Percentiles rank a stretch among this genome's conserved stretches.
These are phyloP conservation scores for Cyclospora cayetanensis DNA, from an alignment of 169 alveolate genomes.

Conservation along the genomic window DNA sequence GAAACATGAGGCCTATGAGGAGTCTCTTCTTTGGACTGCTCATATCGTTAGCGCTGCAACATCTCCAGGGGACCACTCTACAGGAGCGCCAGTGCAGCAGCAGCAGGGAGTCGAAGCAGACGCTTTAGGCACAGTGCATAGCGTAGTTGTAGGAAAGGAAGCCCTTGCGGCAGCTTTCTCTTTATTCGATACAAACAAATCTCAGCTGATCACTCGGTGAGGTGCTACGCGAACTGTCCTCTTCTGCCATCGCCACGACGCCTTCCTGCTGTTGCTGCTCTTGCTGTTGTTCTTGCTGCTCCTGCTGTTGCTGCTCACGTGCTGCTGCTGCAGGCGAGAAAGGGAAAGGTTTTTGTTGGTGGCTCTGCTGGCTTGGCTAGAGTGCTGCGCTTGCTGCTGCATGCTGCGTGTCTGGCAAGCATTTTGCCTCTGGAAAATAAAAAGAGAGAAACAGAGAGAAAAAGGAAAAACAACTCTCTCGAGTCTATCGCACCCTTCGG, in stretches of 20 bases:
- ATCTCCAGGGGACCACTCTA: not conserved
- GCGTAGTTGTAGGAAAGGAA: not conserved
- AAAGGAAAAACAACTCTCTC: not conserved
- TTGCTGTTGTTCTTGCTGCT: not conserved
- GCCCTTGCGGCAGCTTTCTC: constrained; percentile 15
- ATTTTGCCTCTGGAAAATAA: not conserved
- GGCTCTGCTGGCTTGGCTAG: not conserved
- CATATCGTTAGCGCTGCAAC: not conserved
- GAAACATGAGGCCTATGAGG: constrained; percentile 5
- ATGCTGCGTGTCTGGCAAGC: not conserved
- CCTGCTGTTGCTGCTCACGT: not conserved
- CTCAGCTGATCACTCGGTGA: constrained; percentile 31
- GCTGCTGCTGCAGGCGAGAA: not conserved
- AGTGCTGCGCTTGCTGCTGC: not conserved
- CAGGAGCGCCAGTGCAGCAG: not conserved
- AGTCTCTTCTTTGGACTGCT: not conserved
- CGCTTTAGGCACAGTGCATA: too few relatives aligned
- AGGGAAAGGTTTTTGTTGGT: not conserved
- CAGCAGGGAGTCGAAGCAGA: not conserved
- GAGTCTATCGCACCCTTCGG: not conserved
- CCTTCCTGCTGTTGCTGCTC: not conserved
- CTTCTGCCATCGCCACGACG: too few relatives aligned
- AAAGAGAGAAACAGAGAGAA: not conserved
- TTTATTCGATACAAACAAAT: not conserved
- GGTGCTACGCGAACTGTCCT: too few relatives aligned